Evolutionary conservation across 176 grass and related monocot species (phyloP), one percentile per base, ranked within the genome.

Genomic region (Hyparrhenia diplandra): DNA sequence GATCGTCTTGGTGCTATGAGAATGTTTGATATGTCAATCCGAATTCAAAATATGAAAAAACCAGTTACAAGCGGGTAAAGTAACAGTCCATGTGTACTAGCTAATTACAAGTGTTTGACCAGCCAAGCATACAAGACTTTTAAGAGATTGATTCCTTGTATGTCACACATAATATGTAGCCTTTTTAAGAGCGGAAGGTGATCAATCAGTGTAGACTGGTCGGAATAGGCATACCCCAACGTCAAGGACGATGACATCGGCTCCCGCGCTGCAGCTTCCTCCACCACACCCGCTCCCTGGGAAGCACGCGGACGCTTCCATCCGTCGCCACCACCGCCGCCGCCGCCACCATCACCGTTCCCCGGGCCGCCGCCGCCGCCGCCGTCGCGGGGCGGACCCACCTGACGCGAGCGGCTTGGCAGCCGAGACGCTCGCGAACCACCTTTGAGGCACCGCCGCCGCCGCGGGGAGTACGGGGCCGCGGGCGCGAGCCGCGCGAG

Each of bases 171-270:
- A 34, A 21, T n/a, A 55, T n/a, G 52, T 24, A n/a, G 20, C 0
- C 2, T 24, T 41, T 70, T 14, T 42, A 14, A 4, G 23, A 71
- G 23, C 5, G 5, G 64, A 43, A 13, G n/a, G 13, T 27, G n/a
- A 16, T 42, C n/a, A 6, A 42, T 42, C 14, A 49, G 36, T 39
- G 65, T 40, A n/a, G 17, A 24, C 8, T 57, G 35, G 10, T 1
- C 10, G 54, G 37, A 13, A 61, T 10, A 28, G 81, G 17, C 83
- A 86, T 90, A 98, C 96, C 75, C 92, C 92, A 86, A 95, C 96
- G 47, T 98, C 96, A 49, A 98, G 90, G 20, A 98, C 67, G 78
- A 95, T 95, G 69, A 89, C 91, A 69, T 98, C 92, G 25, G 88
- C 80, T 62, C 67, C 76, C 45, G 54, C 76, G 65, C 86, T 10